Base-by-base conservation (phyloP, 2,329 filamentous ascomycete species). In the Neonectria neomacrospora region DNA sequence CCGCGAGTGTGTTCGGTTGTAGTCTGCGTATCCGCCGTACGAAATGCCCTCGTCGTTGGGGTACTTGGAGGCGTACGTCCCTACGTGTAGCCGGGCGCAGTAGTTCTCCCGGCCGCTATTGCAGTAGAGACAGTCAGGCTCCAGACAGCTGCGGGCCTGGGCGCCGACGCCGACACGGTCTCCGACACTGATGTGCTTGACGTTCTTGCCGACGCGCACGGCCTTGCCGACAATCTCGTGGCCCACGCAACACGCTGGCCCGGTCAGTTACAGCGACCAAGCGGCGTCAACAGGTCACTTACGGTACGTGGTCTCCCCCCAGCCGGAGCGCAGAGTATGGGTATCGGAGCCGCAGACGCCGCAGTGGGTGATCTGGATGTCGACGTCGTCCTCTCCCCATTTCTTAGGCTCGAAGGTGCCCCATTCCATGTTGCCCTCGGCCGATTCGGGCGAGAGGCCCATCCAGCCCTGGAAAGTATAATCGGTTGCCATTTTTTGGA, bases 361-460 rank as follows among this genome's bases (percentile, higher is more conserved):
- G 71, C 87, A 90, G 78, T 90, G 88, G 2, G 86, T 85, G 67
- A 91, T 79, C 71, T 86, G 81, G 68, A 91, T 88, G 71, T 91
- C 89, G 57, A 91, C 78, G 65, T 91, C 88, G 32, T 82, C 85
- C 72, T 91, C 88, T 41, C 87, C 84, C 85, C 87, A 91, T 18
- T 79, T 77, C 80, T 91, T 91, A 42, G 88, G 88, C 76, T 88
- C 81, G 58, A 85, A 90, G 58, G 83, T 77, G 39, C 77, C 78
- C 84, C 85, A 86, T 39, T 79, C 74, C 84, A 87, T 86, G 53
- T 86, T 84, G 61, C 84, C 84, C 2, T 85, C 73, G 64, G 70
- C 78, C n/a, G 81, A 73, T 3, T 77, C 75, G 9, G 77, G 66
- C 55, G 76, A 74, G 48, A 79, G 74, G 69, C 82, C 84, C 34